Conservation (phyloP, 257 asterid genomes). For the Ajuga chamaepitys region DNA sequence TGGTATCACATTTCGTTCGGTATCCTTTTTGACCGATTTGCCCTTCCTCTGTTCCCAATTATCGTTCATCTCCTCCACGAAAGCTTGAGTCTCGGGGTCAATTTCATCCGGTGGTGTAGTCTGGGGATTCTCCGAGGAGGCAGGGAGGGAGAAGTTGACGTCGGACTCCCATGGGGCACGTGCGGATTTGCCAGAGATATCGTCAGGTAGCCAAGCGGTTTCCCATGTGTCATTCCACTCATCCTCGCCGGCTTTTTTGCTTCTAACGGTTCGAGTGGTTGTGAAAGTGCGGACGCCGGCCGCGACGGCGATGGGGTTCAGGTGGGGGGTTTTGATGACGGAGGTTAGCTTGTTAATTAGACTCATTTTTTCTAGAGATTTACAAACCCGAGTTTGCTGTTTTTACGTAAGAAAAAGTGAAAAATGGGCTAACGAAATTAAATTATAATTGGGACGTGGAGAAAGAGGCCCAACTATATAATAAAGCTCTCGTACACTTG, state of each 20-base stretch:
- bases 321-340: conserved; percentile 20
- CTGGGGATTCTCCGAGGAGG: conserved; percentile 20
- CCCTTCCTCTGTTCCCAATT: conserved; percentile 95
- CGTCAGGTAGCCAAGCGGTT: conserved; percentile 87
- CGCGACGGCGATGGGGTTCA: conserved; percentile 26
- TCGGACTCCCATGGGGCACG: conserved; percentile 89
- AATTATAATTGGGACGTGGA: background rate
- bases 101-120: conserved; percentile 22
- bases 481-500: background rate
- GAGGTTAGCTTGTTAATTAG: conserved; percentile 27
- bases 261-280: conserved; percentile 9
- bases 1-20: background rate
- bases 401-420: no score
- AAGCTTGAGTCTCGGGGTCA: conserved; percentile 74
- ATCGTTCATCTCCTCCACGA: conserved; percentile 92
- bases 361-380: conserved; percentile 26
- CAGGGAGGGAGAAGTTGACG: conserved; percentile 49
- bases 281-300: conserved; percentile 28
- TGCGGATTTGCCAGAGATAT: conserved; percentile 42
- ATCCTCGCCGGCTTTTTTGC: conserved; percentile 37
- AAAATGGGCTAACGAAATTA: background rate
- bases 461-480: background rate
- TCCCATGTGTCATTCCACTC: conserved; percentile 96
- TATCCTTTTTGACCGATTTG: conserved; percentile 31
- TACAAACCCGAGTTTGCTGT: background rate